phyloP scores from a whole-genome alignment of 176 grass and related monocot genomes.

The Aegilops sharonensis region DNA sequence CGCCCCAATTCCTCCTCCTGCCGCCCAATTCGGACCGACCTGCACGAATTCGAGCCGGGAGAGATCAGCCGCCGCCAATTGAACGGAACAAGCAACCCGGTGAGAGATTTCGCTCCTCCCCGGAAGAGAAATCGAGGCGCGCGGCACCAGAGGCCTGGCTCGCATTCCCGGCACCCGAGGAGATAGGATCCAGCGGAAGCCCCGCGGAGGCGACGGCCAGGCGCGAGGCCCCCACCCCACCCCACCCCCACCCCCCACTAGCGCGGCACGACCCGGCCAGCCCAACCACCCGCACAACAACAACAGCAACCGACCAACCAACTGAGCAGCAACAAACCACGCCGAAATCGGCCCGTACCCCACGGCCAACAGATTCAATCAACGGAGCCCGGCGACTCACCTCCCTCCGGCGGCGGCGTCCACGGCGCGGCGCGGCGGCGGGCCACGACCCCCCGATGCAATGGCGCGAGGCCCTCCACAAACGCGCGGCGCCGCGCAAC shows the following conservation, averaged over 20 bases:
- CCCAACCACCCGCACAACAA: constrained; percentile 26
- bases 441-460: neutral
- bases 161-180: constrained; percentile 30
- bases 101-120: too few species aligned
- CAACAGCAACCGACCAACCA: constrained; percentile 25
- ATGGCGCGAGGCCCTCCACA: constrained; percentile 5
- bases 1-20: neutral
- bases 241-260: neutral
- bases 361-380: constrained; percentile 14
- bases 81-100: neutral
- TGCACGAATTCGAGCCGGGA: constrained; percentile 25
- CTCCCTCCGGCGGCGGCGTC: constrained; percentile 23
- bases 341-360: constrained; percentile 24
- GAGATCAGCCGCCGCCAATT: neutral
- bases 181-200: constrained; percentile 21
- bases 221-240: neutral
- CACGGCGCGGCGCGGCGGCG: neutral
- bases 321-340: constrained; percentile 5
- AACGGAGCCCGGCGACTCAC: constrained; percentile 26
- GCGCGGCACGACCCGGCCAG: neutral
- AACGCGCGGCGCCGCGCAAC: neutral
- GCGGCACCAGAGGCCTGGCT: neutral
- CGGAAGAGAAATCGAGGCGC: too few species aligned
- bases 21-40: constrained; percentile 37
- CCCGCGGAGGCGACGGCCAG: neutral